Base-by-base conservation (phyloP, 805 yeast genomes). In the Nakazawaea pomicola region DNA sequence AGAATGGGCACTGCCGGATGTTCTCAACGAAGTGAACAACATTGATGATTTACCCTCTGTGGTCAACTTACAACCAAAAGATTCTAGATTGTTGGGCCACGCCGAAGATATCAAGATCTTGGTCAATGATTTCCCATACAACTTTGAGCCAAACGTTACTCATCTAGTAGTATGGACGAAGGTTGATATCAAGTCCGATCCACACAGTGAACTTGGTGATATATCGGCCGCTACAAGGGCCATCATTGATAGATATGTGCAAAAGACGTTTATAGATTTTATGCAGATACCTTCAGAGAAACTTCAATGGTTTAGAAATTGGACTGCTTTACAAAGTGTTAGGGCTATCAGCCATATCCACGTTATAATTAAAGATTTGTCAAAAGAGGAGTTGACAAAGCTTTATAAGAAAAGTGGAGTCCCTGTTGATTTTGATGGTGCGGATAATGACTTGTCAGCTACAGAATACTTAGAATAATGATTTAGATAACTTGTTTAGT, bases 161-260 rank as follows among this genome's bases (percentile, higher is more conserved):
- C 91, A 83, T 56, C 53, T 83, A 12, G 72, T 85, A 33, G 68
- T 80, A 1, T 84, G 93, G 91, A 68, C 81, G 1, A 82, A 82
- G 52, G 59, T 72, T 15, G 66, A 65, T 11, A 69, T 84, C 41
- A 70, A 67, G 10, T 60, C 73, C 3, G 85, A 79, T 50, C 70
- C 72, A 6, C 49, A 60, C 9, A 72, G 76, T 14, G 58, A 53
- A 1, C 48, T 60, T n/a, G 83, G 84, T 1, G 81, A 74, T 46
- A 68, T 79, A 21, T 64, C 76, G 2, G 53, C 57, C 0, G 50
- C 51, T 9, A 64, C 72, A 16, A 69, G 74, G 44, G 46, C 43
- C 1, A 43, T 60, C 2, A 74, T 80, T 8, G 70, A 72, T 36
- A 49, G 46, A 17, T 72, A 73, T 42, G 61, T 83, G 9, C 53